Evolutionary conservation across 2,329 filamentous ascomycete species (phyloP).

Genomic region (Sclerotiophoma versabilis): DNA sequence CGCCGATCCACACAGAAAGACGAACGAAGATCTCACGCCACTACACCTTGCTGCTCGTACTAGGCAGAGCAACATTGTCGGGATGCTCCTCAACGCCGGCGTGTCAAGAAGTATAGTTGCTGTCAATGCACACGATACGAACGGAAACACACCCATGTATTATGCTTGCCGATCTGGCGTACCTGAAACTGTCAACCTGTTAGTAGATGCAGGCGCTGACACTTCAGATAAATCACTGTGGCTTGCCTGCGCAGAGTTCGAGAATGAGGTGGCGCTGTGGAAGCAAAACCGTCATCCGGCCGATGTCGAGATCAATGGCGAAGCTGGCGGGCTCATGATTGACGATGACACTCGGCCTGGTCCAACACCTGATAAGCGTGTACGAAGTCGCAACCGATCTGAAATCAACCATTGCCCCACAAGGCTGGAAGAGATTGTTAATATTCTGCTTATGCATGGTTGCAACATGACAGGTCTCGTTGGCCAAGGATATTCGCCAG

Average conservation of each 20-base stretch:
- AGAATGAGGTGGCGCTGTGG: background rate
- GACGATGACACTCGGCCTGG: background rate
- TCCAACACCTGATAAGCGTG: background rate
- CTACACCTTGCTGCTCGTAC: slow-evolving; percentile 52
- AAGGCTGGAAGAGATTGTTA: background rate
- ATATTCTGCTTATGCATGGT: background rate
- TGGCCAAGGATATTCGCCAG: background rate
- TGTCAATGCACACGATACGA: background rate
- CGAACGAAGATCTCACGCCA: slow-evolving; percentile 46
- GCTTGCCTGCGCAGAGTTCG: background rate
- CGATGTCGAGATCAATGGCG: background rate
- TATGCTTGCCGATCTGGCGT: background rate
- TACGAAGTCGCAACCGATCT: too few species aligned
- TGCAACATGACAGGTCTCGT: background rate
- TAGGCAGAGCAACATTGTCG: slow-evolving; percentile 46
- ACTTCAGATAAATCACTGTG: background rate
- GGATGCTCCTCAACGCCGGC: slow-evolving; percentile 27
- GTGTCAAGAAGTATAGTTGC: background rate
- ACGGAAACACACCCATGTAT: background rate
- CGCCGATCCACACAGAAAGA: slow-evolving; percentile 43
- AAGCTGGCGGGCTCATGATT: background rate
- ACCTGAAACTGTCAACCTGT: background rate
- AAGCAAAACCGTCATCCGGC: background rate
- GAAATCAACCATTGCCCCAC: background rate
- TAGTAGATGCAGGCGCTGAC: background rate